These are phyloP conservation scores for Petunia axillaris DNA, from an alignment of 257 asterid species.

Conservation along the genomic window DNA sequence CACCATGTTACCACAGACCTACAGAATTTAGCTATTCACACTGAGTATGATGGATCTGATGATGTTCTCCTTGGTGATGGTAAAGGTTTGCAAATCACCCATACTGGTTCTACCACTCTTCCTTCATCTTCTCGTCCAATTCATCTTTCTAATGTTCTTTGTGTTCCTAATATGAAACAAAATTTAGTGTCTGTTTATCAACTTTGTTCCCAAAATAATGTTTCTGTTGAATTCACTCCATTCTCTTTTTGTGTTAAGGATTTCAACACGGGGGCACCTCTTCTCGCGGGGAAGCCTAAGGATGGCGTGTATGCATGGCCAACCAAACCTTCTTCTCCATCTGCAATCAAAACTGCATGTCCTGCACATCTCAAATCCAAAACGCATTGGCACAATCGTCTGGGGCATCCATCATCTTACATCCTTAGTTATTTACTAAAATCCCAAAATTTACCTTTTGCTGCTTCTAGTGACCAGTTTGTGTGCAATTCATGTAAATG, in stretches of 20 bases:
- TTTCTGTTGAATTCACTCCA: constrained; percentile 14
- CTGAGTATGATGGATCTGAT: background rate
- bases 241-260: constrained; percentile 21
- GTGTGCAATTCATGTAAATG: background rate
- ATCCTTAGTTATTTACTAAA: background rate
- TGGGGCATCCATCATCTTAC: background rate
- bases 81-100: background rate
- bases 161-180: background rate
- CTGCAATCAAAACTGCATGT: background rate
- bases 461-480: background rate
- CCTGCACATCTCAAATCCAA: background rate
- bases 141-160: constrained; percentile 8
- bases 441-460: background rate
- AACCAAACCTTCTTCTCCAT: background rate
- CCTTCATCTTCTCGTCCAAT: background rate
- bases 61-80: constrained; percentile 10
- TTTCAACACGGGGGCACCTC: constrained; percentile 5
- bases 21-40: background rate
- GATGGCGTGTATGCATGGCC: constrained; percentile 20
- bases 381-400: background rate
- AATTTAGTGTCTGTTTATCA: background rate
- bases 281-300: background rate
- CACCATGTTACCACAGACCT: background rate
- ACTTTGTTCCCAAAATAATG: constrained; percentile 1
- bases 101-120: background rate